Percentiles rank a stretch among this genome's conserved stretches.
Conservation (phyloP, 1,139 yeast species). For the Debaryomyces psychrophilus region DNA sequence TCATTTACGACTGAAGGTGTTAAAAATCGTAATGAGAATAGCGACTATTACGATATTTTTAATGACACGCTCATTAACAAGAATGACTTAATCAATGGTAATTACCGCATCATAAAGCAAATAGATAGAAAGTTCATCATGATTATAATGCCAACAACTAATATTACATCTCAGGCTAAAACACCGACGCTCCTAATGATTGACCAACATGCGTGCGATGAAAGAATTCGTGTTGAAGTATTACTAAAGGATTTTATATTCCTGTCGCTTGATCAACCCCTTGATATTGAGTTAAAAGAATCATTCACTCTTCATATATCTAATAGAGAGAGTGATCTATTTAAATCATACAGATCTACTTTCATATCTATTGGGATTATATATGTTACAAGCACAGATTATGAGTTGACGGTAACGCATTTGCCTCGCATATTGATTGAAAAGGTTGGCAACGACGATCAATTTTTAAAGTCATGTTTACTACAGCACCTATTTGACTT, state of each 20-base stretch:
- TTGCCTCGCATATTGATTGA: conserved; percentile 43
- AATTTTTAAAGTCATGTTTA: conserved; percentile 36
- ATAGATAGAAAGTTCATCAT: conserved; percentile 64
- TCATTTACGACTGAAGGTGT: no score
- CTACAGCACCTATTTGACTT: conserved; percentile 49
- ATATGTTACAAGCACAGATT: conserved; percentile 18
- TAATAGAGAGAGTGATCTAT: conserved; percentile 30
- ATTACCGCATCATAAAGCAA: conserved; percentile 43
- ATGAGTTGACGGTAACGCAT: conserved; percentile 30
- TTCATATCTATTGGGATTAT: conserved; percentile 41
- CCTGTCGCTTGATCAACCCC: conserved; percentile 17
- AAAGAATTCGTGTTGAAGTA: conserved; percentile 60
- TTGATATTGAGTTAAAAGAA: conserved; percentile 14
- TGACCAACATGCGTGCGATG: conserved; percentile 86
- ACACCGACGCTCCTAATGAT: conserved; percentile 38
- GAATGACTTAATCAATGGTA: conserved; percentile 1
- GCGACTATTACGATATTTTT: neutral
- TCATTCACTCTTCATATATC: conserved; percentile 25
- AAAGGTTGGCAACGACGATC: conserved; percentile 28
- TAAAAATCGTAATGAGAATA: neutral
- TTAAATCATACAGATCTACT: conserved; percentile 31
- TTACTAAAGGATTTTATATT: conserved; percentile 39
- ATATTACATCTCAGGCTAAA: neutral
- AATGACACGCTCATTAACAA: neutral
- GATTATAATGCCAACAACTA: conserved; percentile 23